Base-by-base conservation (phyloP, 1,284 basidiomycete genomes). In the Thecaphora thlaspeos region DNA sequence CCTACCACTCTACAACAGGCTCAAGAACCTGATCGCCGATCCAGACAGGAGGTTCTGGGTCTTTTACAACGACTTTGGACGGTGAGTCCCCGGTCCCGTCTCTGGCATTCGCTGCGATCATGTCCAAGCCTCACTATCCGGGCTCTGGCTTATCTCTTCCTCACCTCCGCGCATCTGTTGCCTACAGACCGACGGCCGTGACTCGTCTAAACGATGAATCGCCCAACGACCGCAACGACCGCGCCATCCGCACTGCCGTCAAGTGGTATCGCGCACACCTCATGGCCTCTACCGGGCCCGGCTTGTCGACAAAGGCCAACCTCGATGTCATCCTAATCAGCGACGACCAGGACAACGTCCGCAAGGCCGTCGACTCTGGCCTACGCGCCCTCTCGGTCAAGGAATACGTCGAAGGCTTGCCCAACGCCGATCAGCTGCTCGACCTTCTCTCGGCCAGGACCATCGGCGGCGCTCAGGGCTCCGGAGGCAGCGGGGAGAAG, bases 301-400 rank as follows among this genome's bases (percentile, higher is more conserved):
- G 60, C 34, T 53, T 56, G 0, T 62, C 62, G 24, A 47, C 56
- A 28, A 52, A 59, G 28, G 50, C 61, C 43, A 52, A 62, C 14
- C 65, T 71, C 39, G 61, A 68, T 23, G 74, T 68, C 18, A 55
- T 77, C 11, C 59, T 77, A n/a, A 60, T 77, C 55, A 72, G 91
- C 1, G 91, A 98, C 77, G 95, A 98, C 76, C 86, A 83, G 38
- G 88, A 86, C 18, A 96, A 96, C 78, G 81, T 89, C 44, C 82
- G 84, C 68, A 87, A 88, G 21, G 75, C 75, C 2, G 61, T 68
- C 24, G 55, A 56, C 11, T 56, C 60, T 21, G 70, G 64, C 40
- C 48, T 76, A 11, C 51, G 49, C 8, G 74, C 74, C 43, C 62
- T 70, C 55, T 65, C 59, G 17, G 62, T 77, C 14, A 64, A 71